A percentile compares a stretch with the other conserved stretches of the same genome.
Conservation (phyloP, 441 rosid genomes). For the Corymbia citriodora region DNA sequence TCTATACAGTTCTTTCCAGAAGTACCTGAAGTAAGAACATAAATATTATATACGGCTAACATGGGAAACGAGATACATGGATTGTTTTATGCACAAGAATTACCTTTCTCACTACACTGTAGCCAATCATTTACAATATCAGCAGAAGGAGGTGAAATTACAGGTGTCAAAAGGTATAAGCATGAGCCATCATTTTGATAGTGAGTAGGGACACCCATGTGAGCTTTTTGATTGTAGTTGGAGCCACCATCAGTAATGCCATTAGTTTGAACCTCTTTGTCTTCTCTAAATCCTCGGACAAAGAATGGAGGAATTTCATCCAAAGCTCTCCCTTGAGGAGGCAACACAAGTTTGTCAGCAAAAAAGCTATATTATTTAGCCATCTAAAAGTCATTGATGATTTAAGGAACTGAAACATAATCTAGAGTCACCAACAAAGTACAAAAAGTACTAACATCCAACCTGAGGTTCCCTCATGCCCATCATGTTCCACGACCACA, state of each 20-base stretch:
- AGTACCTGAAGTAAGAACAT: slow-evolving; percentile 22
- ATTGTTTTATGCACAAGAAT: slow-evolving; percentile 1
- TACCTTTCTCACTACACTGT: slow-evolving; percentile 42
- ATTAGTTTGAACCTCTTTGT: slow-evolving; percentile 18
- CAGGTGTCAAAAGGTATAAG: slow-evolving; percentile 66
- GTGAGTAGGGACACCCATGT: slow-evolving; percentile 56
- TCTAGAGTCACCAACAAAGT: background rate
- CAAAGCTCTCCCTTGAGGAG: slow-evolving; percentile 28
- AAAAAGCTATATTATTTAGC: slow-evolving; percentile 18
- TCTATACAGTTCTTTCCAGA: slow-evolving; percentile 15
- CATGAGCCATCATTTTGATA: slow-evolving; percentile 73
- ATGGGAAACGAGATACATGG: background rate
- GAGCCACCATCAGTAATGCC: slow-evolving; percentile 3
- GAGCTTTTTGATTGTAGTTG: slow-evolving; percentile 29
- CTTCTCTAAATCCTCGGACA: slow-evolving; percentile 20
- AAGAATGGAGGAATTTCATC: slow-evolving; percentile 45
- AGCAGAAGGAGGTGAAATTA: slow-evolving; percentile 63
- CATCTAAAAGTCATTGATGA: background rate
- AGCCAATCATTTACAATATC: slow-evolving; percentile 64
- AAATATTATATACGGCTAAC: slow-evolving; percentile 4
- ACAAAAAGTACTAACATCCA: slow-evolving; percentile 10
- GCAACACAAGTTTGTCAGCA: slow-evolving; percentile 17
- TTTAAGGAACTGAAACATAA: background rate
- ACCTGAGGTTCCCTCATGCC: slow-evolving; percentile 43
- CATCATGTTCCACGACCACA: slow-evolving; percentile 19